Conservation (phyloP, 257 asterid species). For the Apocynum venetum region DNA sequence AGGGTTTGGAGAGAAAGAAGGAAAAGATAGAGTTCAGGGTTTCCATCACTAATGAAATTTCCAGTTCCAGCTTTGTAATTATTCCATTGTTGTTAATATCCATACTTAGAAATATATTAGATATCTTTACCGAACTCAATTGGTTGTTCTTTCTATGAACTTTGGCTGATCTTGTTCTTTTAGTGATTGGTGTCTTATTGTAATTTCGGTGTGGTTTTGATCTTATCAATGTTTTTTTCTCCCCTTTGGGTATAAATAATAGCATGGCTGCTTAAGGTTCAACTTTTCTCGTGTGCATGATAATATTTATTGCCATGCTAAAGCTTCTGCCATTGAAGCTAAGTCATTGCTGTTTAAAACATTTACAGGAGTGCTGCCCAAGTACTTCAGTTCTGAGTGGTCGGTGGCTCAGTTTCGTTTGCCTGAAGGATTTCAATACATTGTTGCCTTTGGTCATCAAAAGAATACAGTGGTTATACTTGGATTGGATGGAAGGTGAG, state of each 20-base stretch:
- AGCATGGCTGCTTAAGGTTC: neutral
- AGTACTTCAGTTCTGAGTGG: slow-evolving; percentile 97
- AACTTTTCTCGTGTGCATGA: neutral
- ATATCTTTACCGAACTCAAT: neutral
- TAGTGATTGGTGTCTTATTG: neutral
- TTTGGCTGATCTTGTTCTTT: neutral
- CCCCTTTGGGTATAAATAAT: neutral
- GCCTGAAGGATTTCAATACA: slow-evolving; percentile 72
- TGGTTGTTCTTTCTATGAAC: neutral
- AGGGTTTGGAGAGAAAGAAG: neutral
- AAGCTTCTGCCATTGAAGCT: neutral
- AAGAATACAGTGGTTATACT: slow-evolving; percentile 73
- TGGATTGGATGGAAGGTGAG: slow-evolving; percentile 92
- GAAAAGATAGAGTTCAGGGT: no score
- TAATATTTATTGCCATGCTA: neutral
- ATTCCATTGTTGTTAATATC: neutral
- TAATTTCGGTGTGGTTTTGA: neutral
- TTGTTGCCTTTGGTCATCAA: slow-evolving; percentile 85
- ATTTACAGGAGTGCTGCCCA: slow-evolving; percentile 77
- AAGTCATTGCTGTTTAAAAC: neutral
- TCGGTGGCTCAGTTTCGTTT: slow-evolving; percentile 63
- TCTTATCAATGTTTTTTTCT: neutral
- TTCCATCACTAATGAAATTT: no score
- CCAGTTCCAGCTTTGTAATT: neutral
- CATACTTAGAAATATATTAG: neutral